Base-by-base conservation (phyloP, 2,329 filamentous ascomycete genomes). In the Pyrenochaeta sp. region DNA sequence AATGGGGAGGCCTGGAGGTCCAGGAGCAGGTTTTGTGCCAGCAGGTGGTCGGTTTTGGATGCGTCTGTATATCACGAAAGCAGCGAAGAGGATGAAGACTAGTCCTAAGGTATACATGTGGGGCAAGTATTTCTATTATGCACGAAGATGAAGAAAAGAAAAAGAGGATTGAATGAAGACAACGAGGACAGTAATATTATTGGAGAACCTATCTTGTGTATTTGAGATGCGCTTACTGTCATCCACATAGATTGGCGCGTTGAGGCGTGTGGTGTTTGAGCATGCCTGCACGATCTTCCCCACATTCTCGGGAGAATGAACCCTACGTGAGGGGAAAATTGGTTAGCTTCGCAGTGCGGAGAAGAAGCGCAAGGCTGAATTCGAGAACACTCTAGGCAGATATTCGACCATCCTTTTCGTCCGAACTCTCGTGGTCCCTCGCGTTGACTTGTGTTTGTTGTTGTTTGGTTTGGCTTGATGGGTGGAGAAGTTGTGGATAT, bases 1-100 rank as follows among this genome's bases (percentile, higher is more conserved):
- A 3, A 68, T 8, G 3, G 62, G 63, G 11, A 65, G 53, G 11
- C 63, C 60, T 8, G 49, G 31, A 0, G 65, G 64, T 1, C 63
- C 60, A 4, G 63, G 65, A 2, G 64, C 61, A 7, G 24, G 11
- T 4, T 44, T 44, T 14, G 43, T 50, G 7, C 53, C 57, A 18
- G 47, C 36, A 11, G 63, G 63, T 18, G 44, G 56, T 6, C 37
- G 52, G 21, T 40, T 44, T 2, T 23, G 40, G 14, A 37, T 37
- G 15, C 41, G 41, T 4, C 19, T 49, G 32, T 59, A 58, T 35
- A 52, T 24, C n/a, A 55, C 6, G 8, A 58, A 29, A 20, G 43
- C n/a, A 3, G 34, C 36, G 36, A 53, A 28, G 15, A 55, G 15
- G 9, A 58, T 15, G 11, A 47, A n/a, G 15, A 60, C 10, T 4